Base-by-base conservation (phyloP, 768 basidiomycete genomes). In the Tricholoma matsutake region DNA sequence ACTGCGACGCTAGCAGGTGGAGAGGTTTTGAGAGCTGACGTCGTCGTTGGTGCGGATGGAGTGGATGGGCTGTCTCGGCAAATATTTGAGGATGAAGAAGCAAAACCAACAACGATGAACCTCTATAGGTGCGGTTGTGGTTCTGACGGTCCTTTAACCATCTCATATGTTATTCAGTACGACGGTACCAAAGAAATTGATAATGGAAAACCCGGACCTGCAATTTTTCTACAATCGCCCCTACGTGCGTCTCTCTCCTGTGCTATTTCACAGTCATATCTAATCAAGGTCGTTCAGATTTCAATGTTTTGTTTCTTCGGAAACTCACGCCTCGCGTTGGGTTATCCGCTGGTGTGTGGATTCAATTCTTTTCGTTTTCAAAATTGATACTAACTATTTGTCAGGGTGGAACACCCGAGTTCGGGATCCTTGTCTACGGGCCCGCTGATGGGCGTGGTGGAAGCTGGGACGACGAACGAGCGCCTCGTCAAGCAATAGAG, bases 21-120 rank as follows among this genome's bases (percentile, higher is more conserved):
- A 6, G 70, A 78, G 41, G 73, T 68, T 5, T 55, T 85, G 11
- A 67, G 60, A 6, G 82, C 78, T 11, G 80, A 87, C 65, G 76
- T 86, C 13, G 73, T 87, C 54, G 70, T 87, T 35, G 85, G 85
- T 25, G 85, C 86, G 1, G 86, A 86, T 63, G 86, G 86, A 2
- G 64, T 67, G 22, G 64, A 67, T 6, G 81, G 83, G n/a, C 34
- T 79, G 35, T 73, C 77, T 3, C 64, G 76, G 34, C 69, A 68
- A 20, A 65, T 73, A 1, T 71, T 82, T 2, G 57, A 75, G 20
- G 74, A 72, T 0, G 69, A 74, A 22, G 61, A 63, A 13, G 55
- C 63, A 52, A 25, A 65, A 54, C 0, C 63, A 64, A n/a, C 61
- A 63, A 57, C 54, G 66, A 54, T 72, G 63, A 68, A 78, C 41